Evolutionary conservation across 768 basidiomycete genomes (phyloP), one percentile per base, ranked within the genome.

Genomic region (Paxillus ammoniavirescens): DNA sequence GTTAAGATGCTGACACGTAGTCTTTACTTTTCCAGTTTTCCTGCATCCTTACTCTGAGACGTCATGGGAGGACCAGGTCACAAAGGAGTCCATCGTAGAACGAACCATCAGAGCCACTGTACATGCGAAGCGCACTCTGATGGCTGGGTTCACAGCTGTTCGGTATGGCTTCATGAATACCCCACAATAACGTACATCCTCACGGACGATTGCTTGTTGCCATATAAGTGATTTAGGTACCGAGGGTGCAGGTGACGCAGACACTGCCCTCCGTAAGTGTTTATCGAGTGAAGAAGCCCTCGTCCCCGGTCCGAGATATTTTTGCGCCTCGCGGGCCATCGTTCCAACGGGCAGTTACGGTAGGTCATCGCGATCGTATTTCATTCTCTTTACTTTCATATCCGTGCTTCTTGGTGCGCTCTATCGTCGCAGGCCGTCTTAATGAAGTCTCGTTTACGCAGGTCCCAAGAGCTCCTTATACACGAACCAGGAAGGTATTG

Each of bases 111-210:
- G 84, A 35, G 84, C 85, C 4, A 80, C 81, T 0, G 74, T 78
- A 3, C 86, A 86, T 49, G 85, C 84, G 0, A 75, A 69, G 28
- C 69, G 71, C 45, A 87, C 82, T 4, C 67, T 84, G 13, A 70
- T 82, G 72, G 81, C 83, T 4, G 84, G 84, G 2, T 88, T 78
- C 63, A 86, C 86, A 0, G 74, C 81, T 8, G 83, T 85, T 13
- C 72, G 82, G 85, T 83, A 23, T 17, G 66, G 65, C 23, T 18
- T 28, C 12, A 33, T 47, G 5, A 7, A 14, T 15, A 53, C 18
- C 26, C 38, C 36, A 23, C 28, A 52, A 8, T 38, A 8, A 38
- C 45, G 26, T 42, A 44, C 35, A 47, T n/a, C n/a, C 38, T 18
- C 8, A 41, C n/a, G 23, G 35, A 8, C 35, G 7, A 10, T 31